Evolutionary conservation across 2,329 filamentous ascomycete genomes (phyloP), one percentile per base, ranked within the genome.

Genomic region (Aureobasidium subglaciale): DNA sequence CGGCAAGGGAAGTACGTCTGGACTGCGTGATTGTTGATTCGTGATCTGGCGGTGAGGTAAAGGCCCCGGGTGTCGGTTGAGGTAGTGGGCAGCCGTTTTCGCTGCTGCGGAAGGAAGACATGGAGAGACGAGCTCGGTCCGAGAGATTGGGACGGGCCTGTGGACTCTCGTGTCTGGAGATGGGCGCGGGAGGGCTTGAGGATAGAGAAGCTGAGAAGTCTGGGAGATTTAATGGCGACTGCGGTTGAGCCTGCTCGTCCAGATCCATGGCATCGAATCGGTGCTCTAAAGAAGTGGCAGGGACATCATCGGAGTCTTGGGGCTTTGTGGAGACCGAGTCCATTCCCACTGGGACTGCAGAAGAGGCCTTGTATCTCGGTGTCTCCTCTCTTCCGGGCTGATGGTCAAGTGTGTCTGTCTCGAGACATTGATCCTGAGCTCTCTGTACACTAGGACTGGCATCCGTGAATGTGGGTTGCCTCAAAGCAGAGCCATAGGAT

Each of bases 1-100:
- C 90, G 4, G 86, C 80, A 0, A 93, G 78, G 0, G 85, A 74
- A n/a, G 63, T 56, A 59, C 64, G 64, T 11, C 59, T 63, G 15
- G 27, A 34, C 13, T 16, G 10, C 1, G 43, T 16, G 13, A 6
- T 9, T 25, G 24, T 9, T 13, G 22, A 3, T 7, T 35, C 46
- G 2, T 2, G 1, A 58, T 50, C 11, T n/a, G 16, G 10, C 1
- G 10, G 34, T 22, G 63, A 64, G 2, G 64, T 5, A 4, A 20
- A n/a, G 2, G 25, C 22, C 64, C 66, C 22, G 63, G 59, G 38
- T 57, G 63, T 48, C 59, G 65, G 55, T 62, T 66, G 61, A 7
- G 62, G 60, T 56, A 68, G 59, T 11, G 61, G 61, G 58, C 50
- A 18, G 30, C 29, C 16, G 60, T 32, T 38, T 4, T 56, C 42